Percentiles rank a stretch among this genome's conserved stretches.
Conservation (phyloP, 768 basidiomycete genomes). For the Rhizopogon vulgaris region DNA sequence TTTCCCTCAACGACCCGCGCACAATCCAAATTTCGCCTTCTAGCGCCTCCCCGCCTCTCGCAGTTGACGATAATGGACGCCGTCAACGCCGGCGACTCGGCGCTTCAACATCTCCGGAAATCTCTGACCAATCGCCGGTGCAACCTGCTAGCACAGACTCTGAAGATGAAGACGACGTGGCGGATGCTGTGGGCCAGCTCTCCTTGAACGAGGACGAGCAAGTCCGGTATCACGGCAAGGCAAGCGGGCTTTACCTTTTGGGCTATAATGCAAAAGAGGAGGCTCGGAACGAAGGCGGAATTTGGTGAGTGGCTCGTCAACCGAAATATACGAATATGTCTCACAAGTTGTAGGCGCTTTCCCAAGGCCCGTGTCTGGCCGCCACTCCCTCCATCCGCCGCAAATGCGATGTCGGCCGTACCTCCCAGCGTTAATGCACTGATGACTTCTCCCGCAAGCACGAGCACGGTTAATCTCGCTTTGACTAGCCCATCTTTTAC, state of each 20-base stretch:
- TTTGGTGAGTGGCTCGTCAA: conserved; percentile 46
- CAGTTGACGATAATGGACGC: conserved; percentile 28
- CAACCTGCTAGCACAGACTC: conserved; percentile 25
- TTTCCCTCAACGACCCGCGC: conserved; percentile 12
- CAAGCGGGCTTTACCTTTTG: conserved; percentile 72
- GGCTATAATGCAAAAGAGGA: conserved; percentile 55
- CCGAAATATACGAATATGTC: conserved; percentile 4
- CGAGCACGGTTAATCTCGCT: conserved; percentile 7
- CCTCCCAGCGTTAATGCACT: conserved; percentile 1
- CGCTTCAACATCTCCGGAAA: conserved; percentile 17
- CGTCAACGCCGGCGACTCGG: conserved; percentile 48
- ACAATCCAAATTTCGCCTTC: conserved; percentile 3
- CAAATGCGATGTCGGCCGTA: conserved; percentile 13
- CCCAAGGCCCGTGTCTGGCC: conserved; percentile 91
- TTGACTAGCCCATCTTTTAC: conserved; percentile 18
- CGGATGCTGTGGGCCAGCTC: conserved; percentile 77
- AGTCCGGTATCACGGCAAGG: conserved; percentile 83
- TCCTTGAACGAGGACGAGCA: conserved; percentile 84
- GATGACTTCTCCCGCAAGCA: conserved; percentile 6
- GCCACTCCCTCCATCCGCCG: conserved; percentile 32
- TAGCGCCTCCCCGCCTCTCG: conserved; percentile 8
- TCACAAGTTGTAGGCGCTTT: conserved; percentile 56
- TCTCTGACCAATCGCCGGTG: conserved; percentile 6
- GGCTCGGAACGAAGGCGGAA: conserved; percentile 66
- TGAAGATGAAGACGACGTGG: conserved; percentile 40